A percentile compares a stretch with the other conserved stretches of the same genome.
These are phyloP conservation scores for Aleurites moluccanus DNA, from an alignment of 441 rosid species.

Conservation along the genomic window DNA sequence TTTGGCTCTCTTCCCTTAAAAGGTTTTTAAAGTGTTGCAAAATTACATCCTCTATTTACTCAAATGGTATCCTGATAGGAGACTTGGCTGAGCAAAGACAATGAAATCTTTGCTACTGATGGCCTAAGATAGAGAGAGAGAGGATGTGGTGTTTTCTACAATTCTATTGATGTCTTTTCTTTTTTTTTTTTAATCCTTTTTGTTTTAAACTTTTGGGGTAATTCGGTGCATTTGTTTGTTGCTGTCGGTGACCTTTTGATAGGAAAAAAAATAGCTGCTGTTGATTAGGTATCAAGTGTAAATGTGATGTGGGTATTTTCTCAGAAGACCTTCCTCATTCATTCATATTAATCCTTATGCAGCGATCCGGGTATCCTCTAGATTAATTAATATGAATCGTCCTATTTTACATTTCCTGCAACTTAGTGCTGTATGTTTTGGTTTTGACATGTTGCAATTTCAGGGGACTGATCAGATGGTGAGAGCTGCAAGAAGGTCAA, in stretches of 20 bases:
- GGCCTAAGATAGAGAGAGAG: neutral
- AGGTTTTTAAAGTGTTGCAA: too few relatives aligned
- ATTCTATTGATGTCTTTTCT: too few relatives aligned
- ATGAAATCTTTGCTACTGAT: neutral
- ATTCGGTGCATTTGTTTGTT: neutral
- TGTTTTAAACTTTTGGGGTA: neutral
- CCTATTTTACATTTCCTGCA: neutral
- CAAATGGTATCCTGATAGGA: neutral
- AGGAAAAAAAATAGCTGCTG: neutral
- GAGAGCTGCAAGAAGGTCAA: conserved; percentile 69
- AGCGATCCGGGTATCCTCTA: neutral
- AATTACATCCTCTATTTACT: neutral
- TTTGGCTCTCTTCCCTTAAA: too few relatives aligned
- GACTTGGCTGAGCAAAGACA: neutral
- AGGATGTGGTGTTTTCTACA: neutral
- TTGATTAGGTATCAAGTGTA: neutral
- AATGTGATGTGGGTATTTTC: neutral
- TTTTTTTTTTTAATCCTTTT: neutral
- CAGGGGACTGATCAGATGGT: conserved; percentile 89
- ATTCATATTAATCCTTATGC: neutral
- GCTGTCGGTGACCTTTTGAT: neutral
- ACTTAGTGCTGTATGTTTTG: neutral
- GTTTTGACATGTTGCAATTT: conserved; percentile 13
- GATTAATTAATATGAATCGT: neutral
- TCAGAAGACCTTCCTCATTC: neutral